These are phyloP conservation scores for Trichoderma reesei DNA, from an alignment of 495 filamentous ascomycete species.

Conservation along the genomic window DNA sequence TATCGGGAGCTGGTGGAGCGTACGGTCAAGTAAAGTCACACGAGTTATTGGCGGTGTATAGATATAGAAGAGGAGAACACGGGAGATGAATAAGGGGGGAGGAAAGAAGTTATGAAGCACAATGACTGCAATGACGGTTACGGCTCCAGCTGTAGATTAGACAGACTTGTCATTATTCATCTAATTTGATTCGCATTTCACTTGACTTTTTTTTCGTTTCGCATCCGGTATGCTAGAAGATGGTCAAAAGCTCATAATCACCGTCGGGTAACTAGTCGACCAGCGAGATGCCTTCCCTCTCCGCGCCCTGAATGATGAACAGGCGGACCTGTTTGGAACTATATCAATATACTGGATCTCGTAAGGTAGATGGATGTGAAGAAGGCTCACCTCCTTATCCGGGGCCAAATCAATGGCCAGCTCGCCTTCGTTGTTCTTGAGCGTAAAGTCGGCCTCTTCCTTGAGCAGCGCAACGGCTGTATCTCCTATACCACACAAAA, in stretches of 20 bases:
- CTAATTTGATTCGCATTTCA: no score
- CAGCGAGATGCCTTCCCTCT: slow-evolving; percentile 76
- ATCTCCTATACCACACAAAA: slow-evolving; percentile 40
- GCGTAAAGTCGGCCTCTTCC: slow-evolving; percentile 74
- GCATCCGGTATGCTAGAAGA: neutral
- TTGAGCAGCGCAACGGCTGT: slow-evolving; percentile 73
- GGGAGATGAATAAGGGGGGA: neutral
- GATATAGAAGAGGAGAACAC: neutral
- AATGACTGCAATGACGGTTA: neutral
- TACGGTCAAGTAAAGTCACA: slow-evolving; percentile 40
- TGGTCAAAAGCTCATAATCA: neutral
- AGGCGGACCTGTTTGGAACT: slow-evolving; percentile 49
- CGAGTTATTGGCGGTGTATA: neutral
- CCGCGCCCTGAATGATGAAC: slow-evolving; percentile 71
- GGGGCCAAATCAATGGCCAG: slow-evolving; percentile 77
- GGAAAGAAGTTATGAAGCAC: neutral
- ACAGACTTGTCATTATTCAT: no score
- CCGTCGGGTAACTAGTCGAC: slow-evolving; percentile 15
- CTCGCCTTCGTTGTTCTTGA: slow-evolving; percentile 60
- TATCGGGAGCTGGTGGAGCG: slow-evolving; percentile 85
- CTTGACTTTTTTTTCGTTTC: neutral
- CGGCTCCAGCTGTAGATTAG: neutral
- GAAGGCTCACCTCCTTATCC: slow-evolving; percentile 43
- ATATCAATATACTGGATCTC: no score
- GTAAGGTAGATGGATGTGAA: neutral